Base-by-base conservation (phyloP, 345 rosid species). In the Moringa oleifera region DNA sequence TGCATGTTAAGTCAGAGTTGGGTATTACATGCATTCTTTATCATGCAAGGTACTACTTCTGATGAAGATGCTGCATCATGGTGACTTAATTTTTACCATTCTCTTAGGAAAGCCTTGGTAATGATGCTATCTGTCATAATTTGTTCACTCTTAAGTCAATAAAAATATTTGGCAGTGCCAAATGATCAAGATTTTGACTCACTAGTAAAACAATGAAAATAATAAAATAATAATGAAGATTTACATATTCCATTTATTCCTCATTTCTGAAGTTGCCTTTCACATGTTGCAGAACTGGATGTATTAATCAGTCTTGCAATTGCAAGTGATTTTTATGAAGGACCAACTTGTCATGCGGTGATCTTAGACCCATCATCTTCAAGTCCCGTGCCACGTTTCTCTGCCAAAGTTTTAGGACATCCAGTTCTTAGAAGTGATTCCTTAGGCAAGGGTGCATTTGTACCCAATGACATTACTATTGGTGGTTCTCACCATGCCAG, bases 381-480 rank as follows among this genome's bases (percentile, higher is more conserved):
- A 59, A 74, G 65, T 73, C 79, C 74, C 68, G 84, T 68, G 54
- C 96, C 95, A 8, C 63, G 55, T 65, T 61, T 94, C 53, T 85
- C 87, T 25, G 86, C 99, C 64, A 90, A 79, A 79, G 68, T 83
- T 67, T 75, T 88, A 68, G 97, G 96, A 55, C 97, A 90, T 69
- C 97, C 97, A 80, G 73, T 94, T 69, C 82, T 94, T 60, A 85
- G 79, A 77, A 90, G 93, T 62, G 96, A 94, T 77, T 88, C 93
- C 20, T 71, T 90, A 68, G 97, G 95, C 61, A 85, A 79, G 79
- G 95, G 96, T 46, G 72, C 85, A 59, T 94, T 94, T 72, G 96
- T 94, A 56, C 89, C 99, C 55, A 94, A 94, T 79, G 82, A 94
- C 69, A 71, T 90, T 57, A 71, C 53, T 59, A 73, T 94, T 25